Evolutionary conservation across 257 asterid species (phyloP).

Genomic region (Penstemon eatonii): DNA sequence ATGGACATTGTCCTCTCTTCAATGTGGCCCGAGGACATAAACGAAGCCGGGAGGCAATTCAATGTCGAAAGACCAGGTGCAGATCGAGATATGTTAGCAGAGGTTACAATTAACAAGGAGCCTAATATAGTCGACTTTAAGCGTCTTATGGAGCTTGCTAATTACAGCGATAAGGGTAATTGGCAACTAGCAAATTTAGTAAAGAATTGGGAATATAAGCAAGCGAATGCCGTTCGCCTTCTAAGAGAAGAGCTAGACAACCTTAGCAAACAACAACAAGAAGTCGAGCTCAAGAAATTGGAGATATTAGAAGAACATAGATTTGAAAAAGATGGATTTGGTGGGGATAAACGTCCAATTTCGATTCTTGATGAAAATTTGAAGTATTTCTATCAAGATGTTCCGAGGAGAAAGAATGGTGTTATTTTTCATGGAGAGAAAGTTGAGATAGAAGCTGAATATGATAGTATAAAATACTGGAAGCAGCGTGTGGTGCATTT

Average conservation of each 20-base stretch:
- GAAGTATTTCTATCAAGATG: constrained; percentile 52
- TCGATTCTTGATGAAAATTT: constrained; percentile 74
- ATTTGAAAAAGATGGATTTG: constrained; percentile 70
- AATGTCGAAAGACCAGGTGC: constrained; percentile 70
- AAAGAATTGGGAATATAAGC: constrained; percentile 83
- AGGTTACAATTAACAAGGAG: constrained; percentile 67
- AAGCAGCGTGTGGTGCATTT: constrained; percentile 61
- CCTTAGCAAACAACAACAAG: constrained; percentile 79
- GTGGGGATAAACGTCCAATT: constrained; percentile 77
- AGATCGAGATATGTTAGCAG: constrained; percentile 85
- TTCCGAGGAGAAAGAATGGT: constrained; percentile 54
- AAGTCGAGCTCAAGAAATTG: constrained; percentile 83
- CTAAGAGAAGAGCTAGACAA: constrained; percentile 80
- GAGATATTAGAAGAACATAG: constrained; percentile 84
- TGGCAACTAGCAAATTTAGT: constrained; percentile 74
- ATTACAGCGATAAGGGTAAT: constrained; percentile 78
- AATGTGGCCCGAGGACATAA: constrained; percentile 96
- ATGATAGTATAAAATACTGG: constrained; percentile 67
- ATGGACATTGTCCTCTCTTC: constrained; percentile 84
- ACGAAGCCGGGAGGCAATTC: constrained; percentile 79
- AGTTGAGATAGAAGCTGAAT: constrained; percentile 66
- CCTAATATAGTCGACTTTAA: constrained; percentile 66
- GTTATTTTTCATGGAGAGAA: constrained; percentile 44
- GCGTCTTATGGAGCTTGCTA: constrained; percentile 76
- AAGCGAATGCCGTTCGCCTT: constrained; percentile 73